Conservation (phyloP, 176 grass and related monocot species). For the Elaeis guineensis region DNA sequence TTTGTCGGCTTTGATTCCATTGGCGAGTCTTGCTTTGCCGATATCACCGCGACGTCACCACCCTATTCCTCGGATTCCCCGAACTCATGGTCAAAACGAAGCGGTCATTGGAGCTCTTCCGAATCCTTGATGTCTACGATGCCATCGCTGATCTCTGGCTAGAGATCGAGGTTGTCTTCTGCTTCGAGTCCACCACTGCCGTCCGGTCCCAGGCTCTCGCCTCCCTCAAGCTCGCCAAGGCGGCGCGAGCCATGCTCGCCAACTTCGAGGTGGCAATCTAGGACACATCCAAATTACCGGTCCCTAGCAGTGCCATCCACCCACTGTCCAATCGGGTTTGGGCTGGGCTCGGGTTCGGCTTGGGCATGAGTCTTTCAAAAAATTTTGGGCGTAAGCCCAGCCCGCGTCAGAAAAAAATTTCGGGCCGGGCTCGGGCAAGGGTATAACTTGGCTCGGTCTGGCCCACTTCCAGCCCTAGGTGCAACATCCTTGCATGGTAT, state of each 20-base stretch:
- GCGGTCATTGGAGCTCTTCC: constrained; percentile 17
- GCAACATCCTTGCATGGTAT: too few species aligned
- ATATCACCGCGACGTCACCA: constrained; percentile 28
- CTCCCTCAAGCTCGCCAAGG: constrained; percentile 16
- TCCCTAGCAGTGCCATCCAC: constrained; percentile 45
- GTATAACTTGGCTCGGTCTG: too few species aligned
- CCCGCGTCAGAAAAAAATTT: too few species aligned
- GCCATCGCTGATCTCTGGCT: constrained; percentile 8
- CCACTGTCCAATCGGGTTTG: too few species aligned
- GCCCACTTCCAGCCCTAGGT: too few species aligned
- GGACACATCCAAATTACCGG: constrained; percentile 8
- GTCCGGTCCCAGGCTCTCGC: not conserved
- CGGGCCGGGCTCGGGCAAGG: too few species aligned
- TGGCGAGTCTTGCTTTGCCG: constrained; percentile 37
- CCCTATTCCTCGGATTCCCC: constrained; percentile 23
- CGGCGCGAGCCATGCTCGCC: not conserved
- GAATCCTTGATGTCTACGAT: constrained; percentile 19
- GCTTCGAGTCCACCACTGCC: constrained; percentile 3
- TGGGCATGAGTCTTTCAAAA: too few species aligned
- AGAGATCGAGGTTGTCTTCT: constrained; percentile 1
- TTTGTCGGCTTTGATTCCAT: constrained; percentile 20
- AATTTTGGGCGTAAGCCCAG: too few species aligned
- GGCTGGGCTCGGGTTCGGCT: too few species aligned
- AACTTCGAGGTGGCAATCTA: constrained; percentile 13
- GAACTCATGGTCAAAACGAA: constrained; percentile 30